Evolutionary conservation across 306 rosid genomes (phyloP), one percentile per base, ranked within the genome.

Genomic region (Herpetospermum pedunculosum): DNA sequence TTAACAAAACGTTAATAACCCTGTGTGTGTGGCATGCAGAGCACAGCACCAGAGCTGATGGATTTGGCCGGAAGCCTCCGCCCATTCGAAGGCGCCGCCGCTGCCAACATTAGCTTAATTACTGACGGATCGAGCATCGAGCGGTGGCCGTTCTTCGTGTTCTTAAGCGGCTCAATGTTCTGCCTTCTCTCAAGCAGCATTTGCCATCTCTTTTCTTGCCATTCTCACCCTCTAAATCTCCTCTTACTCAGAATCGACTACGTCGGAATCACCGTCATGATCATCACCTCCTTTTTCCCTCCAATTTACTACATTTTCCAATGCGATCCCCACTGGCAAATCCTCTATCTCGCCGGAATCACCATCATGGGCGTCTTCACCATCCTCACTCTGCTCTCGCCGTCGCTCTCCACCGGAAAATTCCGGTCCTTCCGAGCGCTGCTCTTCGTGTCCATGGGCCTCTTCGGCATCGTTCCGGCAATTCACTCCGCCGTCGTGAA

Each of bases 131-230:
- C 40, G 10, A 60, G 43, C 32, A 77, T 82, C 74, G 80, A 84
- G 53, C 83, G 87, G 62, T 94, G 99, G 99, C 99, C 99, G 38
- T 91, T 94, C 89, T 84, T 88, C 48, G 96, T 89, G 18, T 94
- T 89, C 96, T 49, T 94, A 15, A 81, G 85, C 16, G 99, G 97
- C 19, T 91, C 99, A 0, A 89, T 94, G 95, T 91, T 94, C 84
- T 94, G 99, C 67, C 95, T 94, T 14, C 76, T 91, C 77, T 94
- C 97, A 0, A 94, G 99, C 90, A 89, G 88, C 87, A 79, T 80
- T 23, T 94, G 99, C 83, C 99, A 94, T 84, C 95, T 94, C 73
- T 94, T 94, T 57, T 94, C 87, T 2, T 94, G 99, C 72, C 97
- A 94, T 78, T 91, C 97, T 8, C 91, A 70, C 62, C 64, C 71